phyloP scores from a whole-genome alignment of 2,329 filamentous ascomycete species.

The Boeremia lycopersici region DNA sequence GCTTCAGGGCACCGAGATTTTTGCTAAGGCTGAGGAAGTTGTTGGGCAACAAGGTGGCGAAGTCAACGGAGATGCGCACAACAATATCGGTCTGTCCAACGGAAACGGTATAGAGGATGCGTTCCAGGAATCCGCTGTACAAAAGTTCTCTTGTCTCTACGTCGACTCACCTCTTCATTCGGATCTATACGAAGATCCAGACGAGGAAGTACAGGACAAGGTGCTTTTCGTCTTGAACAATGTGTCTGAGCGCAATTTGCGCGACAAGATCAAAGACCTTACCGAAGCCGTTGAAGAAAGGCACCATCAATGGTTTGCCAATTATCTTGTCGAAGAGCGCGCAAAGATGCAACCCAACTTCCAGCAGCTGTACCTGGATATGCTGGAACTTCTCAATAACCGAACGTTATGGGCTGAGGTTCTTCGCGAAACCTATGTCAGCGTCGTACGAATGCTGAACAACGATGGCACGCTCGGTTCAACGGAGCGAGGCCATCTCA shows the following conservation, averaged over 20 bases:
- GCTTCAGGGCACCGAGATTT: constrained; percentile 83
- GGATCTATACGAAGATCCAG: constrained; percentile 77
- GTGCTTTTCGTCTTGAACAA: constrained; percentile 98
- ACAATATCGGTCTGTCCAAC: constrained; percentile 66
- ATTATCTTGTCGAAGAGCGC: constrained; percentile 91
- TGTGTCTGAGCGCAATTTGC: constrained; percentile 86
- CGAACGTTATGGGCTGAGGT: constrained; percentile 83
- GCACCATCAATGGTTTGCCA: constrained; percentile 95
- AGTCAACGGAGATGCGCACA: constrained; percentile 53
- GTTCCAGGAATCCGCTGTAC: constrained; percentile 64
- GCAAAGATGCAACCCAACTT: constrained; percentile 98
- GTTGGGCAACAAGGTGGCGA: constrained; percentile 70
- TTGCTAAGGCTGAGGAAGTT: constrained; percentile 80
- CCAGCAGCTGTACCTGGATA: constrained; percentile 87
- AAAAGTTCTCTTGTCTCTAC: constrained; percentile 79
- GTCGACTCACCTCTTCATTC: constrained; percentile 71
- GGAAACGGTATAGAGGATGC: constrained; percentile 69
- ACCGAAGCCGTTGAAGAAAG: constrained; percentile 76
- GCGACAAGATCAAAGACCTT: constrained; percentile 82
- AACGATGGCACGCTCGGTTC: constrained; percentile 85
- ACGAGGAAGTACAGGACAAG: constrained; percentile 85
- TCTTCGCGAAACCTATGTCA: constrained; percentile 89
- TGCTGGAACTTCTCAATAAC: constrained; percentile 82
- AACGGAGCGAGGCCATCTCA: constrained; percentile 84
- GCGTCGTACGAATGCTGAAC: constrained; percentile 85